Base-by-base conservation (phyloP, 1,284 basidiomycete genomes). In the Papiliotrema laurentii region DNA sequence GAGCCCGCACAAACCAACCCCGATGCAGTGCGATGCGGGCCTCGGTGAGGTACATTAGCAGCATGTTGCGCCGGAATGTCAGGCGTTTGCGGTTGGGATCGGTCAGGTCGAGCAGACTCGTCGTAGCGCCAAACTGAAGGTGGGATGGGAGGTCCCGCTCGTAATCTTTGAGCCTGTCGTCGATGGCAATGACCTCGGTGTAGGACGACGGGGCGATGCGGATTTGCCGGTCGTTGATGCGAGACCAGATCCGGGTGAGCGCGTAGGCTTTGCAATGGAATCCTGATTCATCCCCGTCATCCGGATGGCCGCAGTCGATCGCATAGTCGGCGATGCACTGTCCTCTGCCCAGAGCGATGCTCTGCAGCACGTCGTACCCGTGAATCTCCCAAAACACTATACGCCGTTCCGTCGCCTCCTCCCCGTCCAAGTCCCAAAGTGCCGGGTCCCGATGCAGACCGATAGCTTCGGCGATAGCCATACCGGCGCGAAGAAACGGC, bases 341-440 rank as follows among this genome's bases (percentile, higher is more conserved):
- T 2, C 33, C 34, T 6, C 43, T 42, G 26, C 39, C 52, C 18
- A 54, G 49, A 9, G 43, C 55, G 19, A 48, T 48, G 26, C 53
- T 50, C 34, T 54, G 54, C 14, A 58, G 37, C 2, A 61, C 49
- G 35, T 68, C 66, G 40, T 59, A 58, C 27, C 53, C 51, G 34
- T 59, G 48, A 19, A 64, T 49, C 47, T 58, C 57, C 50, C 54
- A 63, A 35, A 65, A 60, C 22, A 63, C 47, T 25, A 53, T 48
- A 0, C 64, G 37, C 0, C 66, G 54, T 6, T 60, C 51, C 4
- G 57, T 51, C 2, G 56, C 51, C 30, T 59, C 53, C 19, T 48
- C 50, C 5, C 55, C 58, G n/a, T 44, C 41, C 1, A 66, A 42
- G 5, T 58, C 54, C 49, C 64, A 66, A 13, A 53, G 50, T 13